A percentile compares a stretch with the other conserved stretches of the same genome.
phyloP scores from a whole-genome alignment of 2,329 filamentous ascomycete genomes.

The Cladophialophora chaetospira region DNA sequence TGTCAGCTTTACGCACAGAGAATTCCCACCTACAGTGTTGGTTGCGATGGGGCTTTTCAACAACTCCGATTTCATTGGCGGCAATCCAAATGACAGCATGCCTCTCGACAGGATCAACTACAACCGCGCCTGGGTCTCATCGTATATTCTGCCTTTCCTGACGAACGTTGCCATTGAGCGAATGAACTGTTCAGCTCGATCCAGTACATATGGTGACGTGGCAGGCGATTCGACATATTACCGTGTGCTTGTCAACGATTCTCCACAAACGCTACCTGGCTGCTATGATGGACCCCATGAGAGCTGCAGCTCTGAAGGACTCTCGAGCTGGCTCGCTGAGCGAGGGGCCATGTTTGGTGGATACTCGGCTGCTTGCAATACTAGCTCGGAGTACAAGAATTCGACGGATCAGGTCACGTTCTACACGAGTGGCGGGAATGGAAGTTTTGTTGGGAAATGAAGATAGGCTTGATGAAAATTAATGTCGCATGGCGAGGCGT shows the following conservation, averaged over 20 bases:
- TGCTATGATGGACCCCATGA: constrained; percentile 55
- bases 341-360: constrained; percentile 23
- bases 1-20: constrained; percentile 69
- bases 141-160: constrained; percentile 65
- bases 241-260: constrained; percentile 54
- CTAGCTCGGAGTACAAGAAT: constrained; percentile 17
- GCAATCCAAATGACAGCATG: constrained; percentile 64
- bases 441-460: constrained; percentile 21
- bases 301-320: constrained; percentile 46
- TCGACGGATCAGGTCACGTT: constrained; percentile 25
- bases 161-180: constrained; percentile 68
- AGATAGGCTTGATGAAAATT: neutral
- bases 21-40: constrained; percentile 66
- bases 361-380: constrained; percentile 21
- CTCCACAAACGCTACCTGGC: constrained; percentile 51
- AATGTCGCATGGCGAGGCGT: too few species aligned
- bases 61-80: constrained; percentile 60
- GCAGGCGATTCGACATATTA: constrained; percentile 50
- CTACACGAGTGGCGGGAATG: constrained; percentile 18
- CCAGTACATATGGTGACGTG: constrained; percentile 51
- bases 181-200: constrained; percentile 60
- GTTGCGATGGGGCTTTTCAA: constrained; percentile 71
- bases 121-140: constrained; percentile 64
- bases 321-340: constrained; percentile 17
- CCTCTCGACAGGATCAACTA: constrained; percentile 64